Evolutionary conservation across 2,329 filamentous ascomycete genomes (phyloP).

Genomic region (Basipetospora sp.): DNA sequence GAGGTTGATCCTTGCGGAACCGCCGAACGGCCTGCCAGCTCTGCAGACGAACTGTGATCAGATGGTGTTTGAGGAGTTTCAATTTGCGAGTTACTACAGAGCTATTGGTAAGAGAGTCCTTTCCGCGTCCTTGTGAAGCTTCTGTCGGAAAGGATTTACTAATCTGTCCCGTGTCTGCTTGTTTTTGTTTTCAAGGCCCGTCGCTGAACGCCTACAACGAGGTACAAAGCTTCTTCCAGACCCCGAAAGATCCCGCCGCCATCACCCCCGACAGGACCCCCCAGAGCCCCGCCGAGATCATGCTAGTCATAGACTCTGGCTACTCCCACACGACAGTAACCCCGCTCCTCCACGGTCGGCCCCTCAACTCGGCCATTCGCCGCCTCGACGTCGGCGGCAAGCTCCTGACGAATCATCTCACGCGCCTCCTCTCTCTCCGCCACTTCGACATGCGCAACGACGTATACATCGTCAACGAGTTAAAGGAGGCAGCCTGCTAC

Average conservation of each 20-base stretch:
- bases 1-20: constrained; percentile 72
- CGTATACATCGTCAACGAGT: constrained; percentile 82
- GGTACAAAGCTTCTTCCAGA: constrained; percentile 52
- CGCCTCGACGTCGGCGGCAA: constrained; percentile 86
- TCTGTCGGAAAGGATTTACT: too few relatives aligned
- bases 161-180: too few relatives aligned
- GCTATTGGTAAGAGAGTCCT: constrained; percentile 41
- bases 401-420: constrained; percentile 81
- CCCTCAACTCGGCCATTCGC: constrained; percentile 67
- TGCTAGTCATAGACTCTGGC: constrained; percentile 81
- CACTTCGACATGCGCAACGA: constrained; percentile 96
- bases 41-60: constrained; percentile 87
- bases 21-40: constrained; percentile 65
- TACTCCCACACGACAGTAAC: constrained; percentile 89
- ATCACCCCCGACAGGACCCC: too few relatives aligned
- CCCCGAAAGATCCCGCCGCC: constrained; percentile 32
- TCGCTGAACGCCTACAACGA: constrained; percentile 73
- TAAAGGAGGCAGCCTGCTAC: constrained; percentile 83
- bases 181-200: constrained; percentile 41
- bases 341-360: constrained; percentile 65
- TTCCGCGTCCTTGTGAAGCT: too few relatives aligned
- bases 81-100: constrained; percentile 74
- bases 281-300: constrained; percentile 52
- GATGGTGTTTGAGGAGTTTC: constrained; percentile 94
- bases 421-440: constrained; percentile 73